These are phyloP conservation scores for Clonostachys solani DNA, from an alignment of 2,329 filamentous ascomycete species.

Conservation along the genomic window DNA sequence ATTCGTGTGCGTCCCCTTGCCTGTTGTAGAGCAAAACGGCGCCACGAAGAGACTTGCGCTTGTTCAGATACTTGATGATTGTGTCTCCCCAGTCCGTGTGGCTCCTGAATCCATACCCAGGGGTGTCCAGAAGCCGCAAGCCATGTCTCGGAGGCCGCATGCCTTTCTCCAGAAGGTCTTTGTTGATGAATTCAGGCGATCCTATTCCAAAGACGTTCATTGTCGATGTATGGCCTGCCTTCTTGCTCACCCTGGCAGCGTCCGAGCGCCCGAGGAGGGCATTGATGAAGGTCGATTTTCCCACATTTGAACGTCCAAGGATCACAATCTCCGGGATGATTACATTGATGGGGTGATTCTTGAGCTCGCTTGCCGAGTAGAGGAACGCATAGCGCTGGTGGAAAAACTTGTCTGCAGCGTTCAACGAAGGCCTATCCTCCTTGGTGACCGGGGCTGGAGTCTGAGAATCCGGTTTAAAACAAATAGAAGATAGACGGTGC, in stretches of 20 bases:
- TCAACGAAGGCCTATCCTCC: slow-evolving; percentile 14
- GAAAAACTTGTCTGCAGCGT: slow-evolving; percentile 24
- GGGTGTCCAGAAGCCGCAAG: slow-evolving; percentile 39
- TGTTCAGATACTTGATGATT: slow-evolving; percentile 44
- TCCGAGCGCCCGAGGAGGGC: slow-evolving; percentile 56
- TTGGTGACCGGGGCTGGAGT: slow-evolving; percentile 2
- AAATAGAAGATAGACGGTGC: no score
- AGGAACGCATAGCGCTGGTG: slow-evolving; percentile 29
- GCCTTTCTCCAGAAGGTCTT: slow-evolving; percentile 9
- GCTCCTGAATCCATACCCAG: slow-evolving; percentile 44
- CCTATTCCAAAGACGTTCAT: slow-evolving; percentile 56
- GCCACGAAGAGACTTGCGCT: slow-evolving; percentile 41
- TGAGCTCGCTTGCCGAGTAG: slow-evolving; percentile 44
- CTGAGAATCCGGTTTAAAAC: no score
- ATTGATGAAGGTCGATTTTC: slow-evolving; percentile 87
- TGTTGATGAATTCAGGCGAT: slow-evolving; percentile 14
- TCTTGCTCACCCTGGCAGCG: slow-evolving; percentile 43
- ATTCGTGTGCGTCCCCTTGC: slow-evolving; percentile 43
- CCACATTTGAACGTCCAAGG: slow-evolving; percentile 83
- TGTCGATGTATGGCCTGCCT: slow-evolving; percentile 47
- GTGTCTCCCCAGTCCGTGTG: slow-evolving; percentile 46
- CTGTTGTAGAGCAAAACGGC: slow-evolving; percentile 50
- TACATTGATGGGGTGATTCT: slow-evolving; percentile 45
- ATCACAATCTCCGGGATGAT: slow-evolving; percentile 64
- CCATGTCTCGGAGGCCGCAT: slow-evolving; percentile 38